Percentiles rank a stretch among this genome's conserved stretches.
These are phyloP conservation scores for Venturia carpophila DNA, from an alignment of 2,329 filamentous ascomycete species.

Conservation along the genomic window DNA sequence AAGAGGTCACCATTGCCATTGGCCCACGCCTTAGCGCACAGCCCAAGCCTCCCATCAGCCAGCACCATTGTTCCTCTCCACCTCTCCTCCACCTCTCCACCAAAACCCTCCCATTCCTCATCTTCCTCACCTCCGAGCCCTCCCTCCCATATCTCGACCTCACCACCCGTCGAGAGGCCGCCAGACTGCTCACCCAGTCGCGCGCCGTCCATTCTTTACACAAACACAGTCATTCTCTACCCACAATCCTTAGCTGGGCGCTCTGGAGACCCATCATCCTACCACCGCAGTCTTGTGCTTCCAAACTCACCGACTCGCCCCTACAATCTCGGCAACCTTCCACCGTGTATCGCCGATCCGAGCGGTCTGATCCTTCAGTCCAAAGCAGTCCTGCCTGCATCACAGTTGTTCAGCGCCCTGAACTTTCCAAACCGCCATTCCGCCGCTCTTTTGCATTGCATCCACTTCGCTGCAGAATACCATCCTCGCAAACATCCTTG, in stretches of 20 bases:
- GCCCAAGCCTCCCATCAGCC: background rate
- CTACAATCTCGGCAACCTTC: background rate
- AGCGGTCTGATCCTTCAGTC: background rate
- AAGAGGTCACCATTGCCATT: background rate
- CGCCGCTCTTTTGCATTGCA: constrained; percentile 1
- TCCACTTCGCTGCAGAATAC: background rate
- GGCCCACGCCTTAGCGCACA: background rate
- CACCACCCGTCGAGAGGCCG: constrained; percentile 8
- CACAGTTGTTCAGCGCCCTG: background rate
- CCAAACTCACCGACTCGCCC: constrained; percentile 8
- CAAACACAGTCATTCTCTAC: background rate
- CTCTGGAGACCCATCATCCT: constrained; percentile 1
- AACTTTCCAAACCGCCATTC: background rate
- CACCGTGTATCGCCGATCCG: background rate
- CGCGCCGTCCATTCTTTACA: constrained; percentile 8
- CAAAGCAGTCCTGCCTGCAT: background rate
- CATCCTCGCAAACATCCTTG: background rate
- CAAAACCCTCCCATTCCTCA: background rate
- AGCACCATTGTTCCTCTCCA: too few relatives aligned
- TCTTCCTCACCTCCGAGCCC: background rate
- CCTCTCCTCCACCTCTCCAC: background rate
- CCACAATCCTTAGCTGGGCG: background rate
- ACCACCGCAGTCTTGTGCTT: constrained; percentile 10
- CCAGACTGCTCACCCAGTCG: constrained; percentile 9
- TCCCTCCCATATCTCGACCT: background rate